A percentile compares a stretch with the other conserved stretches of the same genome.
Evolutionary conservation across 2,329 filamentous ascomycete species (phyloP).

Genomic region (Fusarium sp.): DNA sequence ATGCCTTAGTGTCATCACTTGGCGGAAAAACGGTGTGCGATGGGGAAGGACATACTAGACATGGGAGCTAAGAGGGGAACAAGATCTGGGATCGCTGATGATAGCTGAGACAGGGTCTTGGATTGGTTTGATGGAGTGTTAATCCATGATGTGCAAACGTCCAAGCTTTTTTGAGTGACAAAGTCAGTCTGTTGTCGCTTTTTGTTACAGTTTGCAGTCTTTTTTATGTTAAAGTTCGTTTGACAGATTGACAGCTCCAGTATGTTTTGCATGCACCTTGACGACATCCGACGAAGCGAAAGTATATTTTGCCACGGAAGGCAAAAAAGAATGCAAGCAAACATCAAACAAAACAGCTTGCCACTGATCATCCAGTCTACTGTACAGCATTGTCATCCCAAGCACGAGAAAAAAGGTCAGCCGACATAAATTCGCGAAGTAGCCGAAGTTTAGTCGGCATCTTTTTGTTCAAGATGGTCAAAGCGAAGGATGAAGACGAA

Average conservation of each 20-base stretch:
- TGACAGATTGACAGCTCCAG: slow-evolving; percentile 16
- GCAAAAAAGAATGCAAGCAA: slow-evolving; percentile 1
- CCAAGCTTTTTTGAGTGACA: neutral
- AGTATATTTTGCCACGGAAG: neutral
- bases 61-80: neutral
- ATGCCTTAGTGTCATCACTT: neutral
- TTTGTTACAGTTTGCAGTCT: neutral
- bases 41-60: neutral
- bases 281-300: neutral
- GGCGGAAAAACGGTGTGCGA: slow-evolving; percentile 23
- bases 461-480: neutral
- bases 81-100: neutral
- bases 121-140: neutral
- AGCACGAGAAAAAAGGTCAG: neutral
- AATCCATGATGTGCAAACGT: neutral
- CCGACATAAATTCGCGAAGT: neutral
- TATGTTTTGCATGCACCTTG: neutral
- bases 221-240: slow-evolving; percentile 16
- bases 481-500: neutral
- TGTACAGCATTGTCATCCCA: neutral
- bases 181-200: neutral
- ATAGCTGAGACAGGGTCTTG: neutral
- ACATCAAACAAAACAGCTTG: neutral
- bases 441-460: neutral
- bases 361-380: slow-evolving; percentile 6